Evolutionary conservation across 352 stramenopile genomes (phyloP).

Genomic region (Globisporangium heterothallicum): DNA sequence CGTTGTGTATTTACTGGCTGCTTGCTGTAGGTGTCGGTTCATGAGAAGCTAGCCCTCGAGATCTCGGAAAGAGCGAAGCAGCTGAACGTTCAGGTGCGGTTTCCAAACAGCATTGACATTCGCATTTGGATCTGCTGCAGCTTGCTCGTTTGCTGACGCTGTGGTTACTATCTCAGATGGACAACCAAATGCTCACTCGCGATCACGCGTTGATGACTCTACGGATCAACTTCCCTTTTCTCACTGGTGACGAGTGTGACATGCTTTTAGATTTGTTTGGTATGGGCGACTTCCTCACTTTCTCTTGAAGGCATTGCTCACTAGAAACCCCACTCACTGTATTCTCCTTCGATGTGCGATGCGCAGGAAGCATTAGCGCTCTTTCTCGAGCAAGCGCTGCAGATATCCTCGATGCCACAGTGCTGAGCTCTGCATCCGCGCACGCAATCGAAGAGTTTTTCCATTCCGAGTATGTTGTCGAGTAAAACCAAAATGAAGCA

Average conservation of each 20-base stretch:
- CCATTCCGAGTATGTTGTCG: constrained; percentile 53
- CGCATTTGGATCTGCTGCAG: too few species aligned
- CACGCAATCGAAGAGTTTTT: constrained; percentile 74
- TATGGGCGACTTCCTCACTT: constrained; percentile 11
- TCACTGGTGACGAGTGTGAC: constrained; percentile 57
- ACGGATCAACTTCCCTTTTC: constrained; percentile 48
- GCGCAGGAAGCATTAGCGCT: constrained; percentile 39
- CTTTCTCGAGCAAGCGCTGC: constrained; percentile 41
- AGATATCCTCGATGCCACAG: constrained; percentile 56
- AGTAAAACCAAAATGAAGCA: constrained; percentile 19
- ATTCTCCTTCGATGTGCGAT: background rate
- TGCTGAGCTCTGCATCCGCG: constrained; percentile 50
- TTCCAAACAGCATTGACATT: too few species aligned
- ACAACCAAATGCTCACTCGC: constrained; percentile 34
- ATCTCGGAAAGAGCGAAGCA: constrained; percentile 38
- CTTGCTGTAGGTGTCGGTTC: constrained; percentile 34
- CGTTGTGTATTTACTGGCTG: background rate
- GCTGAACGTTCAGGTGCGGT: constrained; percentile 33
- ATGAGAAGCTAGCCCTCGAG: constrained; percentile 46
- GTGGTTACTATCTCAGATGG: constrained; percentile 25
- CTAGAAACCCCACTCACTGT: background rate
- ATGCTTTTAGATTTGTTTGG: constrained; percentile 79
- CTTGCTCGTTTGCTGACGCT: background rate
- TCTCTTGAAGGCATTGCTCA: background rate
- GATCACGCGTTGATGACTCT: constrained; percentile 41